Percentiles rank a stretch among this genome's conserved stretches.
Evolutionary conservation across 176 grass and related monocot species (phyloP).

Genomic region (Triticum timopheevii): DNA sequence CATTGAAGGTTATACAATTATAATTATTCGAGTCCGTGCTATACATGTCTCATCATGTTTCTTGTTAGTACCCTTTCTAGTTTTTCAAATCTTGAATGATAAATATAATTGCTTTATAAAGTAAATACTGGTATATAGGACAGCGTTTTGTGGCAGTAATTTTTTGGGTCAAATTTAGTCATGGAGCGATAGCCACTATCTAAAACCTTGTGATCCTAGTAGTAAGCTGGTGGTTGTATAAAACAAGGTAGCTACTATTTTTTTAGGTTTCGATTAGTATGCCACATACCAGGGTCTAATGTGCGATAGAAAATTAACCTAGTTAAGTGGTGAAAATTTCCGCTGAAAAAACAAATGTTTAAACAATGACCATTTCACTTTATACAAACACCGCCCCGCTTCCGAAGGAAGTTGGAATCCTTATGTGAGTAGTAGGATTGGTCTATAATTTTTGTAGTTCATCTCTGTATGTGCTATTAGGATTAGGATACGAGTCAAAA

Average conservation of each 20-base stretch:
- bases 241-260: neutral
- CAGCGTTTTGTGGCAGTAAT: neutral
- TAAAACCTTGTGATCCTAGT: neutral
- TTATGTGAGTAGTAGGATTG: neutral
- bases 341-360: neutral
- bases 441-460: too few species aligned
- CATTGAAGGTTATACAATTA: neutral
- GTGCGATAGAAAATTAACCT: neutral
- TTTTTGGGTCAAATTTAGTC: neutral
- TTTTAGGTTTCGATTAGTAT: neutral
- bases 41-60: neutral
- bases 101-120: neutral
- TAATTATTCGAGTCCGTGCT: neutral
- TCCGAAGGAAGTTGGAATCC: neutral
- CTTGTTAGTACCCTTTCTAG: neutral
- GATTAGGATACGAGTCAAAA: too few species aligned
- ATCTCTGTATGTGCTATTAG: too few species aligned
- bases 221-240: neutral
- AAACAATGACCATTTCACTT: neutral
- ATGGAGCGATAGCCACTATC: neutral
- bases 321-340: neutral
- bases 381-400: neutral
- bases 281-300: neutral
- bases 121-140: neutral
- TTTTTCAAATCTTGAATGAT: neutral